A percentile compares a stretch with the other conserved stretches of the same genome.
phyloP scores from a whole-genome alignment of 192 early-diverging fungal species.

The Gonapodya sp. region DNA sequence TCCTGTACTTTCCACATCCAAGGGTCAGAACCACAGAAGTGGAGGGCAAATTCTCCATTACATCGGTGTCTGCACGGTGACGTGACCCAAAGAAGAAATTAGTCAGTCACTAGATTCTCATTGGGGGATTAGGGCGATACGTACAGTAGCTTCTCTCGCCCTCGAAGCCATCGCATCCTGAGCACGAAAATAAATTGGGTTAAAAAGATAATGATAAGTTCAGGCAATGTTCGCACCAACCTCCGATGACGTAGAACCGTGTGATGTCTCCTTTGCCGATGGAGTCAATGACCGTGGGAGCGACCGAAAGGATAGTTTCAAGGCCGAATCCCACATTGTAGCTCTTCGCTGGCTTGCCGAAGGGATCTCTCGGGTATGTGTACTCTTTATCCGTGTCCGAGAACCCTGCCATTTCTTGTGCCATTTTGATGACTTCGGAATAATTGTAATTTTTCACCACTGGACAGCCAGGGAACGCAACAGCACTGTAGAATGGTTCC shows the following conservation, averaged over 20 bases:
- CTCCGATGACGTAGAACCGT: slow-evolving; percentile 3
- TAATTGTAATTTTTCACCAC: background rate
- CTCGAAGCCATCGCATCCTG: slow-evolving; percentile 6
- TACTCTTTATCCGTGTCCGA: background rate
- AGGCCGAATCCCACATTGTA: slow-evolving; percentile 11
- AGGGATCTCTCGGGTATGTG: slow-evolving; percentile 3
- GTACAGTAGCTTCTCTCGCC: slow-evolving; percentile 9
- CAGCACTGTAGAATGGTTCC: background rate
- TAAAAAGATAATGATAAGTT: background rate
- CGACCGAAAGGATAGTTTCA: slow-evolving; percentile 5
- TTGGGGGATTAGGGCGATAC: background rate
- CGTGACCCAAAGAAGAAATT: no score
- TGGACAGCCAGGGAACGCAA: background rate
- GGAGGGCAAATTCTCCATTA: slow-evolving; percentile 9
- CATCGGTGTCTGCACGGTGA: background rate
- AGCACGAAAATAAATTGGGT: background rate
- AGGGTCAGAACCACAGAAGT: slow-evolving; percentile 2
- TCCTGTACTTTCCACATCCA: slow-evolving; percentile 6
- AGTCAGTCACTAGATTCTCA: background rate
- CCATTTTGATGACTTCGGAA: background rate
- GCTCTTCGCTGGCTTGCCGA: slow-evolving; percentile 6
- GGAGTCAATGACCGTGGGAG: slow-evolving; percentile 6
- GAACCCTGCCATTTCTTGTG: slow-evolving; percentile 8
- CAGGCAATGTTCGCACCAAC: background rate
- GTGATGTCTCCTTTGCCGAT: slow-evolving; percentile 5